phyloP scores from a whole-genome alignment of 2,329 filamentous ascomycete species.

The Metarhizium humberi region DNA sequence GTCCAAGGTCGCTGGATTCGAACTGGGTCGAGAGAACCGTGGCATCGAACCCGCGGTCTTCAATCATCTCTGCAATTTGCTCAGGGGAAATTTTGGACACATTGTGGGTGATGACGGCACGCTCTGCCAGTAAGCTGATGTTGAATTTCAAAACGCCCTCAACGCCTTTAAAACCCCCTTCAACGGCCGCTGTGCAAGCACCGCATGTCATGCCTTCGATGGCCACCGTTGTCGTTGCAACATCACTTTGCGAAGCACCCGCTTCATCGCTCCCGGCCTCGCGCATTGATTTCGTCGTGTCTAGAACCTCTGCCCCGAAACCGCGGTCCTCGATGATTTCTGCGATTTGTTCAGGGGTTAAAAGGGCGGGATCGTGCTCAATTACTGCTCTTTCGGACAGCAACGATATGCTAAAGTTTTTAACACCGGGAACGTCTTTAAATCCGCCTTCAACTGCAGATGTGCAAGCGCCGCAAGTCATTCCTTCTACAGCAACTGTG shows the following conservation, averaged over 20 bases:
- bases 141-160: conserved; percentile 83
- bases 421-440: conserved; percentile 63
- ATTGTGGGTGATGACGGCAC: conserved; percentile 82
- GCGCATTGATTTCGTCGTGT: conserved; percentile 46
- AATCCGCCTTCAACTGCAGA: conserved; percentile 77
- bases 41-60: conserved; percentile 84
- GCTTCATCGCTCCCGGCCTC: conserved; percentile 15
- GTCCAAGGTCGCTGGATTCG: conserved; percentile 44
- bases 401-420: conserved; percentile 71
- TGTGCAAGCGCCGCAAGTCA: conserved; percentile 88
- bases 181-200: conserved; percentile 86
- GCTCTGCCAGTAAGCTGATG: conserved; percentile 86
- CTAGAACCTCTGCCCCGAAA: conserved; percentile 71
- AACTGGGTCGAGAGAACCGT: conserved; percentile 67
- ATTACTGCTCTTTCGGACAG: conserved; percentile 80
- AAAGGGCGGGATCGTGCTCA: conserved; percentile 57
- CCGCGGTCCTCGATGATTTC: conserved; percentile 62
- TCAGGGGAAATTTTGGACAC: conserved; percentile 59
- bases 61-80: conserved; percentile 73
- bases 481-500: conserved; percentile 71
- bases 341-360: conserved; percentile 43
- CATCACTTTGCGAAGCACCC: conserved; percentile 23
- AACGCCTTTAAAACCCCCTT: conserved; percentile 68
- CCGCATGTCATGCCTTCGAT: conserved; percentile 98
- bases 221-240: conserved; percentile 71